Conservation (phyloP, 331 rosid species). For the Saraca asoca region DNA sequence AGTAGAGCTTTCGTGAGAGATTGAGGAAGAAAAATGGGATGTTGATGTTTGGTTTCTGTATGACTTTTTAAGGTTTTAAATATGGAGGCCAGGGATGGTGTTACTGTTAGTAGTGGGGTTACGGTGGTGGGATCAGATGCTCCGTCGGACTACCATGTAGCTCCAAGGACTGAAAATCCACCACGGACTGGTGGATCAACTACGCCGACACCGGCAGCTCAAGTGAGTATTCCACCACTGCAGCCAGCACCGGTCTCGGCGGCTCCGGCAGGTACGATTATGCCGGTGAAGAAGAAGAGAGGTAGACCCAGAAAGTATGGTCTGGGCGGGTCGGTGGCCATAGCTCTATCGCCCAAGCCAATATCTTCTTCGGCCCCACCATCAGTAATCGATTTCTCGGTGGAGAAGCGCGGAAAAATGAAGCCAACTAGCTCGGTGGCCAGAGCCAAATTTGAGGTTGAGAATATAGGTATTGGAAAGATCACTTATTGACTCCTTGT, state of each 20-base stretch:
- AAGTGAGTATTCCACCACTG: slow-evolving; percentile 29
- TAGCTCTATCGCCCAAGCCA: slow-evolving; percentile 88
- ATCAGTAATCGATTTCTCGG: slow-evolving; percentile 91
- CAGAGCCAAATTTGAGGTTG: slow-evolving; percentile 72
- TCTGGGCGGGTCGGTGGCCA: slow-evolving; percentile 70
- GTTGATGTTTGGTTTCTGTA: slow-evolving; percentile 47
- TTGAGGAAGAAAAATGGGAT: slow-evolving; percentile 44
- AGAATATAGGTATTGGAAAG: slow-evolving; percentile 68
- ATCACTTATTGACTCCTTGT: background rate
- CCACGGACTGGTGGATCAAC: slow-evolving; percentile 57
- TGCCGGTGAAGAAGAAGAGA: slow-evolving; percentile 85
- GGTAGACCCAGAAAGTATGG: slow-evolving; percentile 97
- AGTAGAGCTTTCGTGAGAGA: slow-evolving; percentile 27
- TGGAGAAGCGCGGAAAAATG: slow-evolving; percentile 80
- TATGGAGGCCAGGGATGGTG: slow-evolving; percentile 87
- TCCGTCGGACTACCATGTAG: slow-evolving; percentile 89
- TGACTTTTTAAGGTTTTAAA: slow-evolving; percentile 48
- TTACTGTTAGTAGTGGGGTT: slow-evolving; percentile 73
- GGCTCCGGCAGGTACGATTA: slow-evolving; percentile 16
- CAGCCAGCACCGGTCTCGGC: slow-evolving; percentile 33
- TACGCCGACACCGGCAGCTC: slow-evolving; percentile 26
- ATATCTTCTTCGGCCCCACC: slow-evolving; percentile 87
- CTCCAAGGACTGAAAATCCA: slow-evolving; percentile 76
- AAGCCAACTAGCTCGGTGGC: slow-evolving; percentile 72
- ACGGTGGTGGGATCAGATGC: slow-evolving; percentile 98